Conservation (phyloP, 202 grass and related monocot species). For the Hordeum pubiflorum region DNA sequence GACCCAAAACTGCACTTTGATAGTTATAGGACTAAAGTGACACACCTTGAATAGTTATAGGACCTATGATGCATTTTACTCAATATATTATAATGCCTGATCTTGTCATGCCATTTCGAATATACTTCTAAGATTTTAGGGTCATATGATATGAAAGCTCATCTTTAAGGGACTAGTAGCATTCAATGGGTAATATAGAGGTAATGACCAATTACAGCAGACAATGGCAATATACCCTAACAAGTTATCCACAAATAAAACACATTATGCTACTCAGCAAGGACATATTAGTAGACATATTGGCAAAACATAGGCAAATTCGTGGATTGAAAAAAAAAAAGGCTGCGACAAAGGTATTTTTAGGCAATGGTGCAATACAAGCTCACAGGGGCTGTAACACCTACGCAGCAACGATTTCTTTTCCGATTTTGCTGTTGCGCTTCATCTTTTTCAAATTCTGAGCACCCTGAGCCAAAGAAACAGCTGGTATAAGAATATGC, state of each 20-base stretch:
- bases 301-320: background rate
- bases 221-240: background rate
- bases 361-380: background rate
- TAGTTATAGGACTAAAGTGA: too few species aligned
- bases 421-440: conserved; percentile 92
- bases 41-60: too few species aligned
- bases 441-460: conserved; percentile 99
- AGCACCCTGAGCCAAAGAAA: conserved; percentile 58
- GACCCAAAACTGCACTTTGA: too few species aligned
- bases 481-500: conserved; percentile 5
- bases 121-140: background rate
- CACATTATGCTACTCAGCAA: background rate
- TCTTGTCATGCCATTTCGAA: background rate
- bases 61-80: too few species aligned
- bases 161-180: background rate
- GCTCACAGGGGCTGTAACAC: conserved; percentile 18
- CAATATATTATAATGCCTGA: background rate
- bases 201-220: background rate
- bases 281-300: background rate
- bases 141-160: background rate
- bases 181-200: background rate
- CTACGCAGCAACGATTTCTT: conserved; percentile 90
- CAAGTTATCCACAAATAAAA: background rate
- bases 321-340: conserved; percentile 10
- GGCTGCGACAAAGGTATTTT: background rate